Evolutionary conservation across 2,329 filamentous ascomycete genomes (phyloP).

Genomic region (Apiospora arundinis): DNA sequence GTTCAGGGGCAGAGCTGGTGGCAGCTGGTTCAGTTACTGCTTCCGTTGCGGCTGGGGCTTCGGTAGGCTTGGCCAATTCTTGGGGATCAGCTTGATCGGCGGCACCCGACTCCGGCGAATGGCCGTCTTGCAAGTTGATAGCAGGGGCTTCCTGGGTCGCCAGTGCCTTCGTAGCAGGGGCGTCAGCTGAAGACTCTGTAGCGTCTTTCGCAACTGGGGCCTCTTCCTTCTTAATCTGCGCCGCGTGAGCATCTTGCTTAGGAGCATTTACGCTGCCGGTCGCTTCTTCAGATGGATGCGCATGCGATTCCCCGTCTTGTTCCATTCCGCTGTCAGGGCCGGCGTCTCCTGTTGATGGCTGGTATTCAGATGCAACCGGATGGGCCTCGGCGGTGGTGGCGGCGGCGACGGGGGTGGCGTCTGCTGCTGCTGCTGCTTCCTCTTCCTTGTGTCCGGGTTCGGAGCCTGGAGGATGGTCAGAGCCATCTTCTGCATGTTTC

Average conservation of each 20-base stretch:
- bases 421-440: constrained; percentile 19
- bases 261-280: not conserved
- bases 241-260: not conserved
- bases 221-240: not conserved
- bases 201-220: not conserved
- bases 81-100: not conserved
- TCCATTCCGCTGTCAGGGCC: constrained; percentile 28
- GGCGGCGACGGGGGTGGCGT: too few relatives aligned
- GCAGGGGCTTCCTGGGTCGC: not conserved
- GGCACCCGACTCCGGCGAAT: not conserved
- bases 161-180: not conserved
- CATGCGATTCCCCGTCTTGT: constrained; percentile 25
- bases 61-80: not conserved
- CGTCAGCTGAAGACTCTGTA: not conserved
- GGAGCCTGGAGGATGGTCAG: constrained; percentile 2
- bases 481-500: constrained; percentile 9
- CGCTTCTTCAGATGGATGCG: constrained; percentile 27
- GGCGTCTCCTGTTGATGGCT: constrained; percentile 22
- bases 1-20: not conserved
- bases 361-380: constrained; percentile 29
- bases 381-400: constrained; percentile 20
- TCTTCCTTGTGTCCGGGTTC: constrained; percentile 5
- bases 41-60: not conserved
- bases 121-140: not conserved
- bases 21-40: not conserved